A percentile compares a stretch with the other conserved stretches of the same genome.
Evolutionary conservation across 257 asterid species (phyloP).

Genomic region (Forsythia suspensa): DNA sequence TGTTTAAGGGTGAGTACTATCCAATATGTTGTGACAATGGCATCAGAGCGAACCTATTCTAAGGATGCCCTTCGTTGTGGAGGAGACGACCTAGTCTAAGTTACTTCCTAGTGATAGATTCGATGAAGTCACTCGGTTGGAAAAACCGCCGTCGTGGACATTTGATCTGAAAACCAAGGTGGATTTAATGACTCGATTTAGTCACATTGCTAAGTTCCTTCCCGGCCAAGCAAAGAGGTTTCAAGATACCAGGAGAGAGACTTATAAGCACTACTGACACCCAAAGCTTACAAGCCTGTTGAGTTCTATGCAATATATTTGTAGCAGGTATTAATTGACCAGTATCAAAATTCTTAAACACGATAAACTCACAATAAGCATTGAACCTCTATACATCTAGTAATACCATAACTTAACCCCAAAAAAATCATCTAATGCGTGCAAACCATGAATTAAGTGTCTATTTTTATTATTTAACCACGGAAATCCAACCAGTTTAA

Average conservation of each 20-base stretch:
- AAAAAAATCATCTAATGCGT: background rate
- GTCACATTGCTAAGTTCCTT: background rate
- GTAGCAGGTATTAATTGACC: background rate
- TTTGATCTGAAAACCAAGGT: background rate
- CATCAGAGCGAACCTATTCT: background rate
- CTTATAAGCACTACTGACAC: background rate
- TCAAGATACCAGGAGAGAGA: background rate
- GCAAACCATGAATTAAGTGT: background rate
- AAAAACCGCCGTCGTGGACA: background rate
- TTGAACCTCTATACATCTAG: background rate
- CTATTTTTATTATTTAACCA: background rate
- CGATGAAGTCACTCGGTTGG: background rate
- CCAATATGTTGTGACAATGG: background rate
- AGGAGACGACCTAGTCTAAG: background rate
- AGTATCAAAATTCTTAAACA: background rate
- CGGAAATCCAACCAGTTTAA: background rate
- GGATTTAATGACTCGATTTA: background rate
- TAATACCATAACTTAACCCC: background rate
- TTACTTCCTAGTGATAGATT: background rate
- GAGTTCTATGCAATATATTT: background rate
- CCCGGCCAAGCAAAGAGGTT: background rate
- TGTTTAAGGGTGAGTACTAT: background rate
- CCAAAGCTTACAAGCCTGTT: background rate
- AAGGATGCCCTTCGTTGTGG: background rate
- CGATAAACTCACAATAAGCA: background rate